Percentiles rank a stretch among this genome's conserved stretches.
phyloP scores from a whole-genome alignment of 2,329 filamentous ascomycete species.

The Aspergillus aculeatinus region DNA sequence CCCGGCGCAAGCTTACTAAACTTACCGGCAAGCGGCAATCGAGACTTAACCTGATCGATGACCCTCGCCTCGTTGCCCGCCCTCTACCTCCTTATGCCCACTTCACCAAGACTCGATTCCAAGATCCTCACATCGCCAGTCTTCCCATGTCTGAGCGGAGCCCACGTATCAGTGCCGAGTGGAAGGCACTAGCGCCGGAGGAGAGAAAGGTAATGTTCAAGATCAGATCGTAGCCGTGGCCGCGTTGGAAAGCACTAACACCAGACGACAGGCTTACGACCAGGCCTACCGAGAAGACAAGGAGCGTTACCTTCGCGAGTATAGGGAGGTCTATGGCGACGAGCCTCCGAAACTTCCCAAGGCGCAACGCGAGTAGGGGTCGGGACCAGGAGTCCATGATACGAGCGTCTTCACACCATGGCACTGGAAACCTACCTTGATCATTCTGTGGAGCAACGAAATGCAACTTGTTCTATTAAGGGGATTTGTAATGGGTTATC shows the following conservation, averaged over 20 bases:
- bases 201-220: constrained; percentile 40
- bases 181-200: constrained; percentile 26
- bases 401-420: background rate
- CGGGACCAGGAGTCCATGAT: background rate
- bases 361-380: constrained; percentile 3
- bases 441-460: no score
- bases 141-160: constrained; percentile 42
- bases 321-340: constrained; percentile 37
- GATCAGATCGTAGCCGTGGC: background rate
- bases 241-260: background rate
- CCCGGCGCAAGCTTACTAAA: constrained; percentile 45
- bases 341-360: constrained; percentile 14
- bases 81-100: constrained; percentile 39
- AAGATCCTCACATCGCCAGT: constrained; percentile 52
- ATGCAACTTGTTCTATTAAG: no score
- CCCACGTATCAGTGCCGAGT: constrained; percentile 22
- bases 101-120: constrained; percentile 48
- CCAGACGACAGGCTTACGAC: constrained; percentile 30
- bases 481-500: no score
- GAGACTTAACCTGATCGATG: constrained; percentile 41
- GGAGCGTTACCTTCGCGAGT: constrained; percentile 36
- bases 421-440: no score
- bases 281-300: constrained; percentile 27
- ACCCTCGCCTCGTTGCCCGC: constrained; percentile 55
- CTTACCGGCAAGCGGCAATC: constrained; percentile 20